A percentile compares a stretch with the other conserved stretches of the same genome.
Conservation (phyloP, 2,329 filamentous ascomycete species). For the Trichoderma sp. region DNA sequence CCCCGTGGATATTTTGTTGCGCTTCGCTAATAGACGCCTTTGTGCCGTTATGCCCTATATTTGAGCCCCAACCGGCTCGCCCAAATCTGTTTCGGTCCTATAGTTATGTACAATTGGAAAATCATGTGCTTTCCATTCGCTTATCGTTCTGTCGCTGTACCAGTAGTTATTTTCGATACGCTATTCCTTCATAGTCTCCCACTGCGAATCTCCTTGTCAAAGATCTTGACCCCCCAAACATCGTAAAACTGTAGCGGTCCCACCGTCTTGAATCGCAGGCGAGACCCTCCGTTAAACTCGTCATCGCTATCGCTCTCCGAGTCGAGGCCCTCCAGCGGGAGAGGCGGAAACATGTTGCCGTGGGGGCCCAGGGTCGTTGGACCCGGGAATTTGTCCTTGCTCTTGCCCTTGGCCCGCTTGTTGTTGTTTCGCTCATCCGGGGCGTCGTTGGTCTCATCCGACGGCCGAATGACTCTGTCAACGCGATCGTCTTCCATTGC, state of each 20-base stretch:
- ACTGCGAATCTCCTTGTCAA: slow-evolving; percentile 56
- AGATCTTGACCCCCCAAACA: slow-evolving; percentile 55
- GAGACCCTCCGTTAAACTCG: slow-evolving; percentile 34
- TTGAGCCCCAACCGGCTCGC: not conserved
- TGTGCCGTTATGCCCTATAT: slow-evolving; percentile 12
- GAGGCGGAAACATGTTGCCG: slow-evolving; percentile 30
- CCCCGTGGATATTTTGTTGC: not conserved
- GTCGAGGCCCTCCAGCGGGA: slow-evolving; percentile 33
- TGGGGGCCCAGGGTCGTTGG: slow-evolving; percentile 3
- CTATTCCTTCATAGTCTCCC: slow-evolving; percentile 32
- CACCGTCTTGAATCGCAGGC: slow-evolving; percentile 40
- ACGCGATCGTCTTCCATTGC: slow-evolving; percentile 54
- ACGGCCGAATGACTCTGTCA: slow-evolving; percentile 50
- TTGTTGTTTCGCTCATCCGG: slow-evolving; percentile 33
- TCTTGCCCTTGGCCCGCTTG: slow-evolving; percentile 39
- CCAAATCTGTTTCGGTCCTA: not conserved
- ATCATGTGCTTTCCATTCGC: not conserved
- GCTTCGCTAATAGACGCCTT: slow-evolving; percentile 7
- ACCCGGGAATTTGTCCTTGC: slow-evolving; percentile 33
- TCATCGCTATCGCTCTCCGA: slow-evolving; percentile 41
- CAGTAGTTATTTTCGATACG: not conserved
- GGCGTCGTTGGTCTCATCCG: slow-evolving; percentile 30
- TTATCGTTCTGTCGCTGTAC: not conserved
- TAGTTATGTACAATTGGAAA: not conserved
- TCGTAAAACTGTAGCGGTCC: slow-evolving; percentile 43